phyloP scores from a whole-genome alignment of 1,284 basidiomycete genomes.

The Cryptococcus sp. region DNA sequence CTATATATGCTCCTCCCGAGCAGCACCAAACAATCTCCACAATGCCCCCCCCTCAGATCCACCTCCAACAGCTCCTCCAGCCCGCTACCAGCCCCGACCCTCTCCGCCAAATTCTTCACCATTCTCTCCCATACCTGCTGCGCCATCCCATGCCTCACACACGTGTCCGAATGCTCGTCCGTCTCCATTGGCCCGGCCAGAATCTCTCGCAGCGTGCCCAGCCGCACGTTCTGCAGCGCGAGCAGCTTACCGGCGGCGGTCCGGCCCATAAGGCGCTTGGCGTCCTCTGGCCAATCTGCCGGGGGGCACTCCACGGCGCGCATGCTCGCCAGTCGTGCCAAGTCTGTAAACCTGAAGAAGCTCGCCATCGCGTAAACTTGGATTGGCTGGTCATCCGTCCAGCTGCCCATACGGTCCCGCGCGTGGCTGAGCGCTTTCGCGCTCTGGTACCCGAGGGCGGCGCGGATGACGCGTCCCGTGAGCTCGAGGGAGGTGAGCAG shows the following conservation, averaged over 20 bases:
- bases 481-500: constrained; percentile 22
- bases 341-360: constrained; percentile 39
- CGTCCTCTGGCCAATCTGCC: constrained; percentile 23
- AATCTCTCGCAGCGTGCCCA: constrained; percentile 23
- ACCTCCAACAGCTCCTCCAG: constrained; percentile 29
- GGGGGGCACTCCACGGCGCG: constrained; percentile 15
- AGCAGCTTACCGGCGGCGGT: constrained; percentile 13
- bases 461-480: constrained; percentile 32
- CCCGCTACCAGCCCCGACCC: constrained; percentile 16
- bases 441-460: constrained; percentile 39
- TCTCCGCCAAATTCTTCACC: constrained; percentile 1
- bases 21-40: constrained; percentile 31
- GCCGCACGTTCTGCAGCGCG: constrained; percentile 16
- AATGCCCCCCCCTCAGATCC: constrained; percentile 30
- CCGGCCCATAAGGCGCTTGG: constrained; percentile 27
- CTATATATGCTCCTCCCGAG: constrained; percentile 28
- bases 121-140: constrained; percentile 20
- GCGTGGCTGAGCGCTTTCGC: constrained; percentile 26
- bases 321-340: constrained; percentile 24
- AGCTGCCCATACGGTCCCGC: constrained; percentile 21
- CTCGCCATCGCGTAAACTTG: constrained; percentile 33
- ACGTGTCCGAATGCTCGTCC: constrained; percentile 21
- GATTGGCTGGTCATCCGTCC: constrained; percentile 17
- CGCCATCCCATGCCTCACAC: constrained; percentile 12
- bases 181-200: constrained; percentile 15